These are phyloP conservation scores for Daphne laureola DNA, from an alignment of 441 rosid genomes.

Conservation along the genomic window DNA sequence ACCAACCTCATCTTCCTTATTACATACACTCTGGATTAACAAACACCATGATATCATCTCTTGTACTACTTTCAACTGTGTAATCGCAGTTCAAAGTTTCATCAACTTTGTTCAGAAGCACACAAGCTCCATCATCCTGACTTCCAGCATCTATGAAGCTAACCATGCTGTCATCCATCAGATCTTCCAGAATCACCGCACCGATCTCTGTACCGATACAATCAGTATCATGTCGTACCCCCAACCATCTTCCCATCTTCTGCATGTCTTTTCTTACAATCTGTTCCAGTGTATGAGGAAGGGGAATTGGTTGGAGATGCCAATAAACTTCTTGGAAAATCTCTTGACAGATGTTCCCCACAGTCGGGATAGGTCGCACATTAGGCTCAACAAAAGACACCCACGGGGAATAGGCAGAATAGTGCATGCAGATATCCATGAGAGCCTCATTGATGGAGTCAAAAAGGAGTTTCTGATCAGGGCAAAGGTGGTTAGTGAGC, in stretches of 20 bases:
- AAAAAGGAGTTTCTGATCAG: constrained; percentile 53
- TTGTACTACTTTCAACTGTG: constrained; percentile 17
- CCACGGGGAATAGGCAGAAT: constrained; percentile 47
- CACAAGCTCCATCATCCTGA: constrained; percentile 14
- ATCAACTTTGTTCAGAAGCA: constrained; percentile 13
- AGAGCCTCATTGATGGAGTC: constrained; percentile 81
- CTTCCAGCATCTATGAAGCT: constrained; percentile 18
- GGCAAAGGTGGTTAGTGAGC: constrained; percentile 45
- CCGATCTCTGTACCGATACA: constrained; percentile 38
- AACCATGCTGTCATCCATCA: constrained; percentile 42
- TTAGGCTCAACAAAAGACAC: constrained; percentile 25
- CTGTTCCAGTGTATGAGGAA: constrained; percentile 31
- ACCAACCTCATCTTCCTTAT: constrained; percentile 16
- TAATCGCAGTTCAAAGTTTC: constrained; percentile 13
- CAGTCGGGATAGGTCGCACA: constrained; percentile 17
- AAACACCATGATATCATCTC: constrained; percentile 8
- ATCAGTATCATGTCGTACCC: constrained; percentile 41
- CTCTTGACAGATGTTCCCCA: constrained; percentile 35
- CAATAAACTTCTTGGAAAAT: constrained; percentile 70
- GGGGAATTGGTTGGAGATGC: constrained; percentile 40
- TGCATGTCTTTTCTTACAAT: constrained; percentile 58
- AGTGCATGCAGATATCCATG: constrained; percentile 29
- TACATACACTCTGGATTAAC: constrained; percentile 20
- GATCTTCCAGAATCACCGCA: constrained; percentile 49
- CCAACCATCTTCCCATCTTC: constrained; percentile 53